phyloP scores from a whole-genome alignment of 1,284 basidiomycete species.

The Fistulinella cinereoalba region DNA sequence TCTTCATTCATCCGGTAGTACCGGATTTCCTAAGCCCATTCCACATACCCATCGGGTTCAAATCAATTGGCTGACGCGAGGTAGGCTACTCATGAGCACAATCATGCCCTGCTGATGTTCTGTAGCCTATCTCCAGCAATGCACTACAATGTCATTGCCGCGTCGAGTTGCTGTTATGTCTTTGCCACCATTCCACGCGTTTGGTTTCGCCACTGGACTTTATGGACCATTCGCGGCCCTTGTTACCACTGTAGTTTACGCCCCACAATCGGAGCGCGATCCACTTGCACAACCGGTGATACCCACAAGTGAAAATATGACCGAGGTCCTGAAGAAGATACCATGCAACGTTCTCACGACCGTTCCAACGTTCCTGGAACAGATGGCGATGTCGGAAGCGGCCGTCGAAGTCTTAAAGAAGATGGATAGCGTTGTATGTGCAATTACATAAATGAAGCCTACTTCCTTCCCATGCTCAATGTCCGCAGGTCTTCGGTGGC shows the following conservation, averaged over 20 bases:
- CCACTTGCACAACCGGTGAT: constrained; percentile 14
- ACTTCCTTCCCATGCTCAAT: neutral
- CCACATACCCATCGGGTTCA: constrained; percentile 17
- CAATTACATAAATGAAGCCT: neutral
- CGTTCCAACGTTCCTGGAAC: constrained; percentile 25
- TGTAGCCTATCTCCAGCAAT: constrained; percentile 3
- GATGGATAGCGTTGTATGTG: constrained; percentile 18
- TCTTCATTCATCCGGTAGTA: neutral
- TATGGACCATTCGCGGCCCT: constrained; percentile 16
- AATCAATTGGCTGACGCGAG: constrained; percentile 23
- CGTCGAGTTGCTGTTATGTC: constrained; percentile 25
- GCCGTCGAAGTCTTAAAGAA: constrained; percentile 11
- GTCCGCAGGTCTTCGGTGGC: constrained; percentile 21
- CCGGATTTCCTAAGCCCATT: neutral
- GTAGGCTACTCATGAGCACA: constrained; percentile 10
- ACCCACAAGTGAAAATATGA: constrained; percentile 17
- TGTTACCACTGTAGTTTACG: constrained; percentile 13
- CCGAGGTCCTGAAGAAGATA: constrained; percentile 8
- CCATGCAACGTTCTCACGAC: constrained; percentile 11
- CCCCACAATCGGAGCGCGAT: constrained; percentile 12
- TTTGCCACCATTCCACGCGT: constrained; percentile 27
- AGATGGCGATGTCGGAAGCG: constrained; percentile 12
- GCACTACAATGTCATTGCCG: constrained; percentile 2
- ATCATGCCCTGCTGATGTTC: neutral
- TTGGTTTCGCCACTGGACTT: constrained; percentile 15